phyloP scores from a whole-genome alignment of 768 basidiomycete species.

The Tricholoma bakamatsutake region DNA sequence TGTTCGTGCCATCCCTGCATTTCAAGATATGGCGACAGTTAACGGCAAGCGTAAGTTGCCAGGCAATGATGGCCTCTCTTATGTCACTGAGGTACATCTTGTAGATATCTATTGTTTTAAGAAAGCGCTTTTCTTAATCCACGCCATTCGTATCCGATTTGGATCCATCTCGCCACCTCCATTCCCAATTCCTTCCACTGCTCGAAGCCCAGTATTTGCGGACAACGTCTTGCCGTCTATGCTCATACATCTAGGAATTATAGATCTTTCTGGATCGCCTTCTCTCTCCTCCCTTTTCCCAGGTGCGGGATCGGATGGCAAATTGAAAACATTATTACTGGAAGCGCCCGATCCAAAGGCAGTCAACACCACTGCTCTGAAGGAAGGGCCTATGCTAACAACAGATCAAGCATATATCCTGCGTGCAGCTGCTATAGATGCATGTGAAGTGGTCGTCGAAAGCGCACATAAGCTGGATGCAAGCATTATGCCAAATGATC shows the following conservation, averaged over 20 bases:
- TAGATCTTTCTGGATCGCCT: slow-evolving; percentile 54
- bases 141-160: slow-evolving; percentile 66
- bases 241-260: slow-evolving; percentile 67
- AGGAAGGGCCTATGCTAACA: slow-evolving; percentile 50
- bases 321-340: slow-evolving; percentile 39
- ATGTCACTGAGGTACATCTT: not conserved
- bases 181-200: slow-evolving; percentile 59
- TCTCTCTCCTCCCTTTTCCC: slow-evolving; percentile 45
- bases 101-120: slow-evolving; percentile 86
- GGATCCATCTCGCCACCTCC: slow-evolving; percentile 43
- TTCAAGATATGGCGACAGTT: slow-evolving; percentile 70
- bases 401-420: slow-evolving; percentile 61
- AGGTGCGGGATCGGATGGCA: slow-evolving; percentile 31
- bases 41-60: slow-evolving; percentile 51
- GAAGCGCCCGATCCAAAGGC: slow-evolving; percentile 8
- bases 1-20: slow-evolving; percentile 72
- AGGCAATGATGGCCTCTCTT: not conserved
- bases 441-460: slow-evolving; percentile 64
- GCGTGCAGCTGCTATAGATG: slow-evolving; percentile 76
- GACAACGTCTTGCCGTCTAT: slow-evolving; percentile 86
- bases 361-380: slow-evolving; percentile 14
- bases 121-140: slow-evolving; percentile 80
- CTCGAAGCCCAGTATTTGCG: slow-evolving; percentile 58
- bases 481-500: slow-evolving; percentile 12
- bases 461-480: slow-evolving; percentile 36